Evolutionary conservation across 805 yeast genomes (phyloP).

Genomic region (Candida schatavii): DNA sequence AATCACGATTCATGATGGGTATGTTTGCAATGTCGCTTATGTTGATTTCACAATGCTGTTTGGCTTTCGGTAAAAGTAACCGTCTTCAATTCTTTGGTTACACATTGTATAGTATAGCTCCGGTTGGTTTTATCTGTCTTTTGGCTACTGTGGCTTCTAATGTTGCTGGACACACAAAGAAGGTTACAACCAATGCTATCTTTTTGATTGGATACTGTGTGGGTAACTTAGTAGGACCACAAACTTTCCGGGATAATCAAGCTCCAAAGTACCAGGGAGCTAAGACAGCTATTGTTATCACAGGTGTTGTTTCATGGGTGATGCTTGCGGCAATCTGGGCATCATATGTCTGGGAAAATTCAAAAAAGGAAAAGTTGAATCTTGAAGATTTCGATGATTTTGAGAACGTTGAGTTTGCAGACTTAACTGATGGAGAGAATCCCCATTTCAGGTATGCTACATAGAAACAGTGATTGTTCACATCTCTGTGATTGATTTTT

Average conservation of each 20-base stretch:
- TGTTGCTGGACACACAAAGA: slow-evolving; percentile 26
- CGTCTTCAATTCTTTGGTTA: slow-evolving; percentile 28
- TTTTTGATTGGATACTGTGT: slow-evolving; percentile 25
- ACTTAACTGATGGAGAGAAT: slow-evolving; percentile 44
- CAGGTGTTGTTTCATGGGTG: slow-evolving; percentile 11
- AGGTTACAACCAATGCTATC: slow-evolving; percentile 23
- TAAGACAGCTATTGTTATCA: slow-evolving; percentile 18
- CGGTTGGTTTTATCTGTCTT: slow-evolving; percentile 22
- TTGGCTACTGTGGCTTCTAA: slow-evolving; percentile 21
- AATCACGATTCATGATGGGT: slow-evolving; percentile 26
- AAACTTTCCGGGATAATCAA: slow-evolving; percentile 20
- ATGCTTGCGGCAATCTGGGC: slow-evolving; percentile 12
- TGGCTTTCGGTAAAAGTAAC: slow-evolving; percentile 23
- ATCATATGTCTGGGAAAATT: slow-evolving; percentile 12
- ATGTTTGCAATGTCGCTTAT: slow-evolving; percentile 17
- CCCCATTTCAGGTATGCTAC: slow-evolving; percentile 33
- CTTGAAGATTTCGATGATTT: slow-evolving; percentile 16
- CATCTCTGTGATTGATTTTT: too few species aligned
- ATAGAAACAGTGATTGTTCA: too few species aligned
- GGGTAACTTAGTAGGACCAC: slow-evolving; percentile 29
- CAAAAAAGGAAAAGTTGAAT: slow-evolving; percentile 12
- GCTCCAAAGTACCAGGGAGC: slow-evolving; percentile 27
- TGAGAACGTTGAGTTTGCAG: slow-evolving; percentile 42
- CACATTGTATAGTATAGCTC: slow-evolving; percentile 26
- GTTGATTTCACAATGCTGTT: slow-evolving; percentile 26